Evolutionary conservation across 768 basidiomycete species (phyloP).

Genomic region (Serpula lacrymans): DNA sequence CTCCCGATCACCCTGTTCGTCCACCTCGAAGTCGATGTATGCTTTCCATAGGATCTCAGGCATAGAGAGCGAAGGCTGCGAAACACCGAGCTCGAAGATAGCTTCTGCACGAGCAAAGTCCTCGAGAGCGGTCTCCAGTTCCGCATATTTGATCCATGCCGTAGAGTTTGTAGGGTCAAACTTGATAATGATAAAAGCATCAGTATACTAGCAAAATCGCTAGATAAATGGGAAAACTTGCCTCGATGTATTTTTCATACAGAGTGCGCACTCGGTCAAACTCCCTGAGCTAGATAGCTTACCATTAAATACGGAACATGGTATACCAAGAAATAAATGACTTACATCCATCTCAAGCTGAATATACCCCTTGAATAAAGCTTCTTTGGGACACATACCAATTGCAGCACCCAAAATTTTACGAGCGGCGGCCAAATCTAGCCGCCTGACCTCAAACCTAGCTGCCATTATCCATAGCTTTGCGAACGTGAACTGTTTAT

Average conservation of each 20-base stretch:
- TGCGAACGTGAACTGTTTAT: constrained; percentile 96
- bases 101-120: constrained; percentile 88
- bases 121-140: constrained; percentile 83
- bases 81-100: constrained; percentile 89
- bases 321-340: constrained; percentile 4
- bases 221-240: constrained; percentile 27
- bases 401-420: constrained; percentile 88
- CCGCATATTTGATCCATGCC: constrained; percentile 96
- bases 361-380: constrained; percentile 94
- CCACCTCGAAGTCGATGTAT: constrained; percentile 94
- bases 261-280: constrained; percentile 90
- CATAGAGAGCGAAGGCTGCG: constrained; percentile 86
- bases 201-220: neutral
- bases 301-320: constrained; percentile 9
- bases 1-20: constrained; percentile 84
- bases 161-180: constrained; percentile 88
- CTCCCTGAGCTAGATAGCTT: constrained; percentile 67
- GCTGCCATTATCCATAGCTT: constrained; percentile 95
- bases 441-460: constrained; percentile 82
- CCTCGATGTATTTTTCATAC: constrained; percentile 94
- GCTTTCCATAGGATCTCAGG: constrained; percentile 94
- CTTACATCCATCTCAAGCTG: constrained; percentile 86
- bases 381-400: constrained; percentile 95
- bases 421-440: constrained; percentile 80
- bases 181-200: constrained; percentile 28